Percentiles rank a stretch among this genome's conserved stretches.
These are phyloP conservation scores for Monosporascus sp. DNA, from an alignment of 2,329 filamentous ascomycete species.

Conservation along the genomic window DNA sequence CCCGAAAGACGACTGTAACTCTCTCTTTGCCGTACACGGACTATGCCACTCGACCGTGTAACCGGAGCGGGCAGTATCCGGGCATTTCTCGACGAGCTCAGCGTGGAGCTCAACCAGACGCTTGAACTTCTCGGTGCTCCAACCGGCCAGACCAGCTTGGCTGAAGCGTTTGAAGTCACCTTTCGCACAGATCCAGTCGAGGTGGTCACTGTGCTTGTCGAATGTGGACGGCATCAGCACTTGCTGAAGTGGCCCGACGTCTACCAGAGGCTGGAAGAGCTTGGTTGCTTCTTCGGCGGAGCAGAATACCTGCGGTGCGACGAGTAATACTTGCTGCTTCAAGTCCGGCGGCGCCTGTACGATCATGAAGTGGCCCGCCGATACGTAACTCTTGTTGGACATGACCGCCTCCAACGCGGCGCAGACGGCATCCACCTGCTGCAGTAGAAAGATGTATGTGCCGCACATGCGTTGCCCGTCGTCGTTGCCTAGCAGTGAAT, in stretches of 20 bases:
- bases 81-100: slow-evolving; percentile 7
- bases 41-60: slow-evolving; percentile 17
- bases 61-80: slow-evolving; percentile 14
- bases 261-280: slow-evolving; percentile 16
- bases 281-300: slow-evolving; percentile 7
- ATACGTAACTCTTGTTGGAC: slow-evolving; percentile 12
- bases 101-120: slow-evolving; percentile 10
- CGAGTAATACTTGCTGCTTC: slow-evolving; percentile 14
- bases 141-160: slow-evolving; percentile 17
- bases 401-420: slow-evolving; percentile 15
- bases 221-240: slow-evolving; percentile 14
- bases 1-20: slow-evolving; percentile 11
- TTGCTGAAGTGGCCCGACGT: slow-evolving; percentile 15
- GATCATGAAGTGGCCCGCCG: slow-evolving; percentile 18
- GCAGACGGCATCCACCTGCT: slow-evolving; percentile 19
- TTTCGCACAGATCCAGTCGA: slow-evolving; percentile 15
- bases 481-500: slow-evolving; percentile 15
- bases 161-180: slow-evolving; percentile 21
- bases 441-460: slow-evolving; percentile 21
- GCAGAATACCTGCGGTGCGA: slow-evolving; percentile 8
- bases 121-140: slow-evolving; percentile 7
- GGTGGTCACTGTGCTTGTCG: slow-evolving; percentile 17
- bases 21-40: slow-evolving; percentile 5
- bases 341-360: slow-evolving; percentile 13
- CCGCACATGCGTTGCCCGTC: slow-evolving; percentile 21